Evolutionary conservation across 139 green algal genomes (phyloP), one percentile per base, ranked within the genome.

Genomic region (Pleodorina starrii): DNA sequence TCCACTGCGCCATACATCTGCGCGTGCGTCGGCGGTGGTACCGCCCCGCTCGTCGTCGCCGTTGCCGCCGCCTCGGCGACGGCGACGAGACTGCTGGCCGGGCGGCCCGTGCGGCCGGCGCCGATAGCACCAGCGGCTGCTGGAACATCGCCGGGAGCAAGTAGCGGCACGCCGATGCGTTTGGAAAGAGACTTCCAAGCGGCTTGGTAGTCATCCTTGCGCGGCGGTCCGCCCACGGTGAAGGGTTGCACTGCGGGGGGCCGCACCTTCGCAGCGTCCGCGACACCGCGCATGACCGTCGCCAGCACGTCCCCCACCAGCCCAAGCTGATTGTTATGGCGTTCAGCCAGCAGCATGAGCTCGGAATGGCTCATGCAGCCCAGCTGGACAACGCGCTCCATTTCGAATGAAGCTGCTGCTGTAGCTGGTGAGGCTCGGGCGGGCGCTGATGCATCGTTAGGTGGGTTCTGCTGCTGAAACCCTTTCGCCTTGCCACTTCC

Each of bases 171-270:
- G 35, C 44, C 63, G 25, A 88, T 5, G 46, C 82, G 82, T 43
- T 68, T 79, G 32, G 82, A 36, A 11, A 88, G n/a, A 1, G 57
- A 76, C 82, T 79, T 88, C 82, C 82, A 88, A 12, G 82, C 60
- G 25, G 66, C 19, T 1, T 57, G 63, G 82, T 80, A 88, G n/a
- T 88, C 44, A 63, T 88, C 68, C 82, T 88, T 79, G 66, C 82
- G 82, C 0, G n/a, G n/a, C 4, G 29, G 43, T 2, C 63, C 82
- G 19, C 82, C 82, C 11, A 88, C 19, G 2, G 82, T 88, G 60
- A 88, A 88, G 68, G 82, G 43, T 11, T 80, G 44, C 32, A 88
- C 82, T 0, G 66, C 32, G 7, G 82, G 82, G 5, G 63, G 63
- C 32, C 82, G 82, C 10, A 88, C n/a, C 11, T 43, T 88, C 27